Base-by-base conservation (phyloP, 257 asterid species). In the Gynochthodes officinalis region DNA sequence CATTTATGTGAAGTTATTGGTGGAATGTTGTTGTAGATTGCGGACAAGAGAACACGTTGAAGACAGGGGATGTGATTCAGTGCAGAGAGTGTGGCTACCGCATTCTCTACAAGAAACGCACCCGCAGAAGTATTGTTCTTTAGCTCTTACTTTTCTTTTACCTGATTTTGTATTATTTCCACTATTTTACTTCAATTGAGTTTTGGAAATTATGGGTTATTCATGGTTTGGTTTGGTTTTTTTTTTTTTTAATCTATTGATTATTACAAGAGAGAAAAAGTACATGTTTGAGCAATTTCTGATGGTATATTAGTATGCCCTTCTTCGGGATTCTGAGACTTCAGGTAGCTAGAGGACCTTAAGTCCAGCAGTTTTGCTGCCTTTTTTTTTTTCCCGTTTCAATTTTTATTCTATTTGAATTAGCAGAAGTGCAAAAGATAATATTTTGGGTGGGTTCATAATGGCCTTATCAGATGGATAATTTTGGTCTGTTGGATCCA, bases 31-130 rank as follows among this genome's bases (percentile, higher is more conserved):
- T 4, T 61, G 71, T 74, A 91, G 98, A 90, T 82, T 92, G 98
- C 78, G 96, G 97, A 0, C 96, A 92, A 71, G 98, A 92, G 75
- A 92, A 90, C 80, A 87, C 90, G 0, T 85, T 90, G 85, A 92
- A 90, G 77, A 80, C 85, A 11, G 95, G 90, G 48, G 96, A 90
- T 76, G 97, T 86, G 87, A 87, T 92, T 69, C 97, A 87, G 87
- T 92, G 98, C 77, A 87, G 98, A 42, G 96, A 90, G 62, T 92
- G 98, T 42, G 97, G 96, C 23, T 90, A 92, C 63, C 96, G 97
- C 59, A 88, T 92, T 73, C 90, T 92, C 37, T 92, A 92, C 89
- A 92, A 92, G 94, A 92, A 92, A 73, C 94, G 98, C 23, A 90
- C 96, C 59, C 97, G 96, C 78, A 78, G 95, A 85, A 90, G 96